These are phyloP conservation scores for Psophocarpus tetragonolobus DNA, from an alignment of 306 rosid genomes.

Conservation along the genomic window DNA sequence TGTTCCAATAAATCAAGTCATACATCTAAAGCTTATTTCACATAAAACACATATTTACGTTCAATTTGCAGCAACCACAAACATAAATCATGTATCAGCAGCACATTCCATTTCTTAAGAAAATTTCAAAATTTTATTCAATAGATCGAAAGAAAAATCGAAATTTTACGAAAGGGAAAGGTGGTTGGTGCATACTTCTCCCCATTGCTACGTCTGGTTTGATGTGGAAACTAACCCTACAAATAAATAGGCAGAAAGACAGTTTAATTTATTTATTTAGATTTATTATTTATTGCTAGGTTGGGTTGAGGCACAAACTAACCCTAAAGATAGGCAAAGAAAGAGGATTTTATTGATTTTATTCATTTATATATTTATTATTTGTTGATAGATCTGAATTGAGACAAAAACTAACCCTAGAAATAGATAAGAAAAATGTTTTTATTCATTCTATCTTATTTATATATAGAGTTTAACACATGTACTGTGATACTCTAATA, in stretches of 20 bases:
- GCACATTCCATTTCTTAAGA: not conserved
- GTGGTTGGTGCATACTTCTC: conserved; percentile 42
- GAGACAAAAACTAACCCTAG: not conserved
- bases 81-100: not conserved
- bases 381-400: no score
- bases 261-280: no score
- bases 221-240: not conserved
- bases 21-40: not conserved
- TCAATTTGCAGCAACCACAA: not conserved
- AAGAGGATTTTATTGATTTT: not conserved
- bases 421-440: not conserved
- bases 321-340: not conserved
- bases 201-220: conserved; percentile 41
- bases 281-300: no score
- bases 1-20: not conserved
- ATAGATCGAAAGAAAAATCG: not conserved
- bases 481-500: no score
- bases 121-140: not conserved
- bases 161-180: not conserved
- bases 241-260: not conserved
- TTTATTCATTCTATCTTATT: no score
- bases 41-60: not conserved
- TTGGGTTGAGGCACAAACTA: not conserved
- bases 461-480: no score
- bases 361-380: no score